phyloP scores from a whole-genome alignment of 2,329 filamentous ascomycete genomes.

The Penicillium psychrosexuale region DNA sequence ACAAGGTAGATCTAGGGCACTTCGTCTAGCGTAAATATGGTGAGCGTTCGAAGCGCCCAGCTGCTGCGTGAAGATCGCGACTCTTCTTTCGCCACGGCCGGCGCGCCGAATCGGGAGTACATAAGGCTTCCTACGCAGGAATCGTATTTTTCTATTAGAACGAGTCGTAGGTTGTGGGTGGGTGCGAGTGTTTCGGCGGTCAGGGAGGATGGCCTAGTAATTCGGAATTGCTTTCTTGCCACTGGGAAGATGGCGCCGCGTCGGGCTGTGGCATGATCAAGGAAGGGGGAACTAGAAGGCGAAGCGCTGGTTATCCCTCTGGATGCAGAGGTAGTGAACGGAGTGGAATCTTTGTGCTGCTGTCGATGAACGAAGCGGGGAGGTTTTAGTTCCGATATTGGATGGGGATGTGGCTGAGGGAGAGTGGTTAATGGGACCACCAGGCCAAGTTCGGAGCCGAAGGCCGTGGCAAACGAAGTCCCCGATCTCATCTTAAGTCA shows the following conservation, averaged over 20 bases:
- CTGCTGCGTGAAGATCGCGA: conserved; percentile 34
- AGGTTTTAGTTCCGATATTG: conserved; percentile 43
- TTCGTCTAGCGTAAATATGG: conserved; percentile 47
- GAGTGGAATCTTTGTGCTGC: conserved; percentile 43
- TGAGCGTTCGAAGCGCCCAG: conserved; percentile 44
- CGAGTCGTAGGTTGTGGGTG: conserved; percentile 23
- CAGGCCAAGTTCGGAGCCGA: conserved; percentile 41
- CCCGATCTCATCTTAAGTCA: background rate
- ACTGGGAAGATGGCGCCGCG: conserved; percentile 37
- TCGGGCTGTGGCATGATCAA: conserved; percentile 29
- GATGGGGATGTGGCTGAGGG: conserved; percentile 34
- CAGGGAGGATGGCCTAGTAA: conserved; percentile 35
- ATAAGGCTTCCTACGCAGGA: conserved; percentile 25
- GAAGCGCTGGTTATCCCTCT: conserved; percentile 38
- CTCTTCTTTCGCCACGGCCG: conserved; percentile 39
- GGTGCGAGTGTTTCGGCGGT: conserved; percentile 38
- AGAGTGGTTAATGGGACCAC: conserved; percentile 43
- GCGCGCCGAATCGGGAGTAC: conserved; percentile 35
- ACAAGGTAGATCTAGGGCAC: conserved; percentile 44
- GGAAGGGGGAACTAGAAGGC: conserved; percentile 11
- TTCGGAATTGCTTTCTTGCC: conserved; percentile 44
- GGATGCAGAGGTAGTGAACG: conserved; percentile 28
- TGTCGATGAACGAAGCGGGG: conserved; percentile 34
- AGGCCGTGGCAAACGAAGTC: conserved; percentile 31
- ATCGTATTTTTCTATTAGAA: conserved; percentile 48